phyloP scores from a whole-genome alignment of 768 basidiomycete species.

The Mycena metata region DNA sequence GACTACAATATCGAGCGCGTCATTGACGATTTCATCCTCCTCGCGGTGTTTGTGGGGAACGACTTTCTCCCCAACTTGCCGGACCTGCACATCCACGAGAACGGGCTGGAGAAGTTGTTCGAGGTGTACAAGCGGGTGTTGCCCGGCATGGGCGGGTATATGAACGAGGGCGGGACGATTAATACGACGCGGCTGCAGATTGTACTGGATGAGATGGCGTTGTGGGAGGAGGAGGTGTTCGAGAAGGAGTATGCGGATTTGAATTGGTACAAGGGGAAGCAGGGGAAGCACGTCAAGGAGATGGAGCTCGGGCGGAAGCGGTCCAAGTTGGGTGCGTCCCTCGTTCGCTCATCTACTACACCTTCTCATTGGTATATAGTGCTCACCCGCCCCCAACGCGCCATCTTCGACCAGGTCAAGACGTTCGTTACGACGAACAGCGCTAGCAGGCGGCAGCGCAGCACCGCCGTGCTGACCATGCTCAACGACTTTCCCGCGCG shows the following conservation, averaged over 20 bases:
- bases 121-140: slow-evolving; percentile 95
- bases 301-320: slow-evolving; percentile 72
- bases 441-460: slow-evolving; percentile 43
- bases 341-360: background rate
- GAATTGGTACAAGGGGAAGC: slow-evolving; percentile 97
- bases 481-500: slow-evolving; percentile 84
- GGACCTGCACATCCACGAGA: slow-evolving; percentile 97
- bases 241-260: slow-evolving; percentile 91
- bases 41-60: slow-evolving; percentile 98
- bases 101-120: slow-evolving; percentile 92
- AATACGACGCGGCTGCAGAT: slow-evolving; percentile 85
- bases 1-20: slow-evolving; percentile 91
- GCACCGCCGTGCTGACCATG: slow-evolving; percentile 68
- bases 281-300: slow-evolving; percentile 76
- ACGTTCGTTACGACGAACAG: slow-evolving; percentile 73
- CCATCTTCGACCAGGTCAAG: slow-evolving; percentile 84
- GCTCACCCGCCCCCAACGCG: slow-evolving; percentile 79
- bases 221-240: slow-evolving; percentile 91
- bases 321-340: slow-evolving; percentile 71
- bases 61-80: slow-evolving; percentile 98
- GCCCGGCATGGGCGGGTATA: slow-evolving; percentile 89
- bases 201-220: slow-evolving; percentile 88
- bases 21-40: slow-evolving; percentile 97
- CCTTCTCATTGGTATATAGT: slow-evolving; percentile 57
- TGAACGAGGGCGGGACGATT: slow-evolving; percentile 92